Conservation (phyloP, 176 grass and related monocot genomes). For the Musa acuminata region DNA sequence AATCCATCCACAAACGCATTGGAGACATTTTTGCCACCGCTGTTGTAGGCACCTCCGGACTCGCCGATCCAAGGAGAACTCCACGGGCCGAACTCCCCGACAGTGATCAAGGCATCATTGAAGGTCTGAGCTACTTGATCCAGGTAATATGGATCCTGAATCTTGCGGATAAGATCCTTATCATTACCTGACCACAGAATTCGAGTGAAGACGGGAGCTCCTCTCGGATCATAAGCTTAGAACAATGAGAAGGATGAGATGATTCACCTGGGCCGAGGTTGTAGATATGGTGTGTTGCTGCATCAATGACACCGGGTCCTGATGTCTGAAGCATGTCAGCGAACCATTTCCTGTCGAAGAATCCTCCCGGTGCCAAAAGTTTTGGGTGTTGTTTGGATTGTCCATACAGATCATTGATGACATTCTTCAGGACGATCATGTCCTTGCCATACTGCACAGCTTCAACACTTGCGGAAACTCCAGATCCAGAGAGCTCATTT, state of each 20-base stretch:
- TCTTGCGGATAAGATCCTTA: conserved; percentile 26
- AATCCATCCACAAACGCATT: conserved; percentile 45
- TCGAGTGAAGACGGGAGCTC: background rate
- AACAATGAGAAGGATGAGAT: background rate
- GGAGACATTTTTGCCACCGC: conserved; percentile 39
- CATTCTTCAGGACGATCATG: conserved; percentile 26
- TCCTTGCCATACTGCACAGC: conserved; percentile 37
- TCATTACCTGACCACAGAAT: conserved; percentile 33
- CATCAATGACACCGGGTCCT: conserved; percentile 42
- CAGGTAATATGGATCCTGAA: conserved; percentile 41
- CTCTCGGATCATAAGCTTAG: background rate
- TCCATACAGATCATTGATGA: conserved; percentile 27
- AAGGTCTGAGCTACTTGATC: conserved; percentile 28
- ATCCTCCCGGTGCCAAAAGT: conserved; percentile 42
- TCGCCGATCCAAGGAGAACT: conserved; percentile 51
- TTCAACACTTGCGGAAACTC: conserved; percentile 40
- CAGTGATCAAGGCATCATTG: conserved; percentile 24
- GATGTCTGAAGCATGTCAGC: conserved; percentile 43
- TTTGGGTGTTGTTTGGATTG: conserved; percentile 17
- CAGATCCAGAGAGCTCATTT: conserved; percentile 48
- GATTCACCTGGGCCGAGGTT: conserved; percentile 43
- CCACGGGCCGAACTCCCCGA: conserved; percentile 36
- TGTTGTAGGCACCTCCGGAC: conserved; percentile 58
- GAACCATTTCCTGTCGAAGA: conserved; percentile 50
- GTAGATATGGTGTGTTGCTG: conserved; percentile 59